Base-by-base conservation (phyloP, 176 grass and related monocot genomes). In the Saccharum spontaneum region DNA sequence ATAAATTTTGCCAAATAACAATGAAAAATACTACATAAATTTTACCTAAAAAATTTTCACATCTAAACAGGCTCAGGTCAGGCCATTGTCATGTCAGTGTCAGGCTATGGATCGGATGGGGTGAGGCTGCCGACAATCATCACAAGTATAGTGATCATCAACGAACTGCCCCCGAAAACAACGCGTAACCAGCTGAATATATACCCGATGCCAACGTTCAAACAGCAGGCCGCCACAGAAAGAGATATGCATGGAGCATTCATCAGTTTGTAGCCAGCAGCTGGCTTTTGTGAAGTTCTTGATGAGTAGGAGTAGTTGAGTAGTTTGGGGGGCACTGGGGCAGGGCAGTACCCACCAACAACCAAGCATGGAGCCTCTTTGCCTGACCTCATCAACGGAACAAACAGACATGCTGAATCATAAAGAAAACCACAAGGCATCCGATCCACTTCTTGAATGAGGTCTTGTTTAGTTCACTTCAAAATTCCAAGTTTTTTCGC, bases 111-210 rank as follows among this genome's bases (percentile, higher is more conserved):
- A 64, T 28, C n/a, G 24, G 24, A 64, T 28, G 11, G 61, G 61
- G 30, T 64, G 24, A 30, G 24, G 71, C 79, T 8, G 48, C 30
- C 31, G 45, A 69, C 65, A 66, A 64, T 26, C 52, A 57, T 60
- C 57, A 61, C 57, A 10, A 61, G 57, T 61, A 30, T 64, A 30
- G 11, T 30, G 62, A 65, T 6, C 33, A 70, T 69, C 45, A 81
- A 33, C 40, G 15, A 89, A 89, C 87, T 81, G 70, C 70, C 38
- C 41, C 61, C 8, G 83, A 89, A 85, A 89, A 82, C 78, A 54
- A 82, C 83, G 9, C 67, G 10, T 72, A 86, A 82, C 79, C 83
- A 37, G 60, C 71, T 74, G 44, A 70, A 71, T 76, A 60, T 8
- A 74, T 10, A n/a, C 74, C 62, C 50, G 22, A 48, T 69, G 75